Base-by-base conservation (phyloP, 2,329 filamentous ascomycete genomes). In the Cytospora paraplurivora region DNA sequence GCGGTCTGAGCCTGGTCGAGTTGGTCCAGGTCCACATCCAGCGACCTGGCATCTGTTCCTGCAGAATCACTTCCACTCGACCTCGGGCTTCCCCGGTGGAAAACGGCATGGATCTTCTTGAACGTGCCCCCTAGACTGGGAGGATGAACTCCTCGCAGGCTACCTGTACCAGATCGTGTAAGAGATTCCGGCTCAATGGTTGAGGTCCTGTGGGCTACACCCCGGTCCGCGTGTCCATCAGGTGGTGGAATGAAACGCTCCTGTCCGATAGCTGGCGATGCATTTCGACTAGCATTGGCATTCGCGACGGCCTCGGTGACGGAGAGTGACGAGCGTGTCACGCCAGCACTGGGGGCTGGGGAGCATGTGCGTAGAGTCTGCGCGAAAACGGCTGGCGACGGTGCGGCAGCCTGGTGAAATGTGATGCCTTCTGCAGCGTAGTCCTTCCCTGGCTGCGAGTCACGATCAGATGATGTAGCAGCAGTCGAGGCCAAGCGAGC, bases 21-120 rank as follows among this genome's bases (percentile, higher is more conserved):
- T 5, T 64, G 62, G 34, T 66, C 62, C 8, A 60, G 11, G 6
- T 67, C 64, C 49, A 65, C 58, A 4, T 62, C 47, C n/a, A 58
- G 38, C 3, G 44, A 53, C 57, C 47, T 62, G 51, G 41, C 63
- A 41, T 15, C 62, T 35, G 61, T 60, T 17, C 51, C 56, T 27
- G 32, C 47, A 17, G 59, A 62, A 1, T 63, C 68, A 10, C 62
- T 67, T 7, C 65, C 64, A 8, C 58, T 61, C 12, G 69, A 69
- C 19, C 64, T 66, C 15, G 58, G 65, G 66, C 66, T 69, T 47
- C 62, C 65, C 35, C 66, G 67, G 49, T 62, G 63, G 47, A 71
- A 68, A 11, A 66, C 15, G 17, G 65, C 54, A 4, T 62, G 62
- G 8, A 66, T 27, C n/a, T 63, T 62, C 37, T 57, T 62, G n/a